Evolutionary conservation across 768 basidiomycete genomes (phyloP), one percentile per base, ranked within the genome.

Genomic region (Pluteus cervinus): DNA sequence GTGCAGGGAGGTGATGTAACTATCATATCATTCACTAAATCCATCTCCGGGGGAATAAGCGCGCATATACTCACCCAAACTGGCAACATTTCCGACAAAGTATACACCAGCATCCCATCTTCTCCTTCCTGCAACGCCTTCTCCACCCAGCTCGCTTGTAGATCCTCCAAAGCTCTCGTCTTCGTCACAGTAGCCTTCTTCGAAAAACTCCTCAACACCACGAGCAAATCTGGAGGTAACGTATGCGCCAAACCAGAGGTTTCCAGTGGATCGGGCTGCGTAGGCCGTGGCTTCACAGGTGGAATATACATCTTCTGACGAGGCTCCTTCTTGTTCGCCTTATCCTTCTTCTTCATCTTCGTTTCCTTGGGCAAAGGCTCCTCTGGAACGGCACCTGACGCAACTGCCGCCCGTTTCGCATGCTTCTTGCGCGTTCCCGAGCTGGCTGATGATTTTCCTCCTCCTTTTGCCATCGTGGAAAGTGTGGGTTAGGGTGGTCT

Each of bases 371-470:
- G 52, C 11, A 57, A 40, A 5, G 62, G 55, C 12, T 67, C 65
- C 26, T 68, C 65, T 23, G 56, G 48, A 7, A 55, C 55, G 34
- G 51, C 37, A 30, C 58, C 65, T 11, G 66, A 66, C 1, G 77
- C 71, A 51, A 82, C 87, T 37, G 77, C 71, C 11, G 86, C 86
- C 56, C 90, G 82, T 53, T 86, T 92, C 43, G 86, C 86, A 55
- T 94, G 88, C 60, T 96, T 98, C 69, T 94, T 96, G 42, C 92
- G 78, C 7, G 93, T 97, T 4, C 65, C 88, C 1, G 87, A 79
- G 0, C 80, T 70, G 16, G 91, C 90, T 4, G 89, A 93, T 3
- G 85, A 86, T 53, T 86, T 89, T 12, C 60, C 52, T 29, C 62
- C 61, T 20, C 63, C 59, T 42, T 68, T 69, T 36, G 56, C 62